phyloP scores from a whole-genome alignment of 345 rosid genomes.

The Dovyalis caffra region DNA sequence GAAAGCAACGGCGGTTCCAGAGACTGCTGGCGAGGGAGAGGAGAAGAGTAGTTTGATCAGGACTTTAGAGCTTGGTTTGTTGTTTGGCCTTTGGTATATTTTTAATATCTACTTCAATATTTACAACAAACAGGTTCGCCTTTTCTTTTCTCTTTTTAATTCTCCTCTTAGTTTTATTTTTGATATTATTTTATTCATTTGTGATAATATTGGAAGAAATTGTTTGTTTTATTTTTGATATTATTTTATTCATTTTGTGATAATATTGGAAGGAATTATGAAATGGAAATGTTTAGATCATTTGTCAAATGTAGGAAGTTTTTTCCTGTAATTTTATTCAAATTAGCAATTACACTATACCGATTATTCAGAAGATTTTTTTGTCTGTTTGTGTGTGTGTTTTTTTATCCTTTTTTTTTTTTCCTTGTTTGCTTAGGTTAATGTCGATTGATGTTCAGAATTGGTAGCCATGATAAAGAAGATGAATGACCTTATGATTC shows the following conservation, averaged over 20 bases:
- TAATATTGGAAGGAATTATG: not conserved
- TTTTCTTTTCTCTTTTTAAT: not conserved
- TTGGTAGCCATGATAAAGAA: not conserved
- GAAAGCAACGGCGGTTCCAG: conserved; percentile 61
- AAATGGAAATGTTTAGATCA: not conserved
- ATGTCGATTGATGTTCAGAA: not conserved
- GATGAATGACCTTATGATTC: not conserved
- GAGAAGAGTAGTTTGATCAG: conserved; percentile 35
- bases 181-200: no score
- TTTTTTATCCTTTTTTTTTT: no score
- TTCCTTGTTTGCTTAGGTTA: not conserved
- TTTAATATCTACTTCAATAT: conserved; percentile 99
- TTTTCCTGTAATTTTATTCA: not conserved
- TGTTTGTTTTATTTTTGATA: not conserved
- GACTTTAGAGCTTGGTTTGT: conserved; percentile 64
- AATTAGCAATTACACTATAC: not conserved
- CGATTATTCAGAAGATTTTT: not conserved
- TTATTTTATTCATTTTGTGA: not conserved
- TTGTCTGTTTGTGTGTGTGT: no score
- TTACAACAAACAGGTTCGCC: conserved; percentile 89
- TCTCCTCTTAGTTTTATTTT: not conserved
- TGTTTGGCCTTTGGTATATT: conserved; percentile 85
- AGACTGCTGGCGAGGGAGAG: conserved; percentile 53
- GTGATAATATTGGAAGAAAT: not conserved
- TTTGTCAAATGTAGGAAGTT: not conserved